These are phyloP conservation scores for Entelexis sorbosivorans DNA, from an alignment of 1,139 yeast species.

Conservation along the genomic window DNA sequence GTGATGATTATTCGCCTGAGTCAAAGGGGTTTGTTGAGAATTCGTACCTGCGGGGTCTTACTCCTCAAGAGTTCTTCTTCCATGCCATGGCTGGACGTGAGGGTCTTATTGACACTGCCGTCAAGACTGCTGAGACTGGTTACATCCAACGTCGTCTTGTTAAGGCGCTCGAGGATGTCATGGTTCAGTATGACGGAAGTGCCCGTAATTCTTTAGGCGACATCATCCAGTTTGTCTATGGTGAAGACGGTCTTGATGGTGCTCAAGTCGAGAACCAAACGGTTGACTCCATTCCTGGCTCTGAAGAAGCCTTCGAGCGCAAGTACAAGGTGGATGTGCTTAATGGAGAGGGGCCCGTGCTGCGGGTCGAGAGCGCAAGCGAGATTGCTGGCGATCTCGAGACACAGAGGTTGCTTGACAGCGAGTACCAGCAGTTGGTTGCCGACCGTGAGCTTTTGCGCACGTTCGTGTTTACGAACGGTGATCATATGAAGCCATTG, in stretches of 20 bases:
- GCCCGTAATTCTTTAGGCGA: slow-evolving; percentile 96
- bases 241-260: slow-evolving; percentile 99
- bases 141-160: slow-evolving; percentile 98
- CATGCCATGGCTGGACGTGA: slow-evolving; percentile 99
- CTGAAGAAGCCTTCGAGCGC: slow-evolving; percentile 68
- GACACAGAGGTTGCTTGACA: slow-evolving; percentile 68
- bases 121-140: slow-evolving; percentile 98
- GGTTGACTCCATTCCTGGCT: slow-evolving; percentile 92
- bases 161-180: slow-evolving; percentile 94
- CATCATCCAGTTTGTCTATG: slow-evolving; percentile 88
- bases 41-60: slow-evolving; percentile 90
- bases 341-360: slow-evolving; percentile 37
- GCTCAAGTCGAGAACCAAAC: slow-evolving; percentile 95
- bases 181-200: slow-evolving; percentile 98
- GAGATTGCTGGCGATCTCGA: slow-evolving; percentile 86
- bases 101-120: slow-evolving; percentile 98
- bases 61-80: slow-evolving; percentile 98
- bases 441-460: slow-evolving; percentile 74
- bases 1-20: slow-evolving; percentile 96
- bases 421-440: slow-evolving; percentile 66
- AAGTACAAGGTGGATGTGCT: slow-evolving; percentile 82
- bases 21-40: slow-evolving; percentile 97
- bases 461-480: slow-evolving; percentile 70
- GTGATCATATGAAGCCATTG: slow-evolving; percentile 94
- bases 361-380: slow-evolving; percentile 74